A percentile compares a stretch with the other conserved stretches of the same genome.
Evolutionary conservation across 352 stramenopile species (phyloP).

Genomic region (Globisporangium orthogonon): DNA sequence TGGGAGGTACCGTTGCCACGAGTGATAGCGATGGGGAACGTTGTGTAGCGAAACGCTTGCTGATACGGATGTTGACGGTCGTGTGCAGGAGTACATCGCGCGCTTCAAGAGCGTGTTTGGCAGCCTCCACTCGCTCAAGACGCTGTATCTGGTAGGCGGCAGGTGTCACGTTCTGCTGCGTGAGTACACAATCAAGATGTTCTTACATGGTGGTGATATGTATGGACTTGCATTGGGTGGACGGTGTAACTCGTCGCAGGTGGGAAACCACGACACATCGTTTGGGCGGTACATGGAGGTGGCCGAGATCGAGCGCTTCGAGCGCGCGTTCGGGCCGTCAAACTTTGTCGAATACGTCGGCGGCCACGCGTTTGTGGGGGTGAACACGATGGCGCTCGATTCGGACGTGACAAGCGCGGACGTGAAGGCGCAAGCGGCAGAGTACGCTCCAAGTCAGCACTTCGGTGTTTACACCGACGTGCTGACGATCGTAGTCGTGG

Average conservation of each 20-base stretch:
- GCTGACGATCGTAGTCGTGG: not conserved
- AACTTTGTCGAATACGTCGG: slow-evolving; percentile 46
- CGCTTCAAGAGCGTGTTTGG: slow-evolving; percentile 42
- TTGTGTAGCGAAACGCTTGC: not conserved
- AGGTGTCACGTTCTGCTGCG: too few relatives aligned
- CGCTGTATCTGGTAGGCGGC: slow-evolving; percentile 41
- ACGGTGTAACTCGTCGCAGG: slow-evolving; percentile 11
- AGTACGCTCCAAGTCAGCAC: slow-evolving; percentile 15
- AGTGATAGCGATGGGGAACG: not conserved
- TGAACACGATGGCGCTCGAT: slow-evolving; percentile 82
- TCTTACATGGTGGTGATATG: not conserved
- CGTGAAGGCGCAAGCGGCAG: slow-evolving; percentile 44
- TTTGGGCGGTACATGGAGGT: slow-evolving; percentile 47
- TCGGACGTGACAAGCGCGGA: slow-evolving; percentile 37
- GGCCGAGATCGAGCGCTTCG: slow-evolving; percentile 38
- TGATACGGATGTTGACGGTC: not conserved
- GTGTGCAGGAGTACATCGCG: slow-evolving; percentile 32
- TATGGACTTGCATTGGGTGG: not conserved
- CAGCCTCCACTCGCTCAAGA: slow-evolving; percentile 32
- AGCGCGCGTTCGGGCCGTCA: slow-evolving; percentile 47
- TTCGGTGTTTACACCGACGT: not conserved
- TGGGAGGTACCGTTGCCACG: slow-evolving; percentile 28
- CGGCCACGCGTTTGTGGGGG: slow-evolving; percentile 48
- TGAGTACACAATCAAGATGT: not conserved
- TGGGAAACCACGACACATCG: slow-evolving; percentile 74